phyloP scores from a whole-genome alignment of 2,329 filamentous ascomycete genomes.

The Nothomitra cinnamomea region DNA sequence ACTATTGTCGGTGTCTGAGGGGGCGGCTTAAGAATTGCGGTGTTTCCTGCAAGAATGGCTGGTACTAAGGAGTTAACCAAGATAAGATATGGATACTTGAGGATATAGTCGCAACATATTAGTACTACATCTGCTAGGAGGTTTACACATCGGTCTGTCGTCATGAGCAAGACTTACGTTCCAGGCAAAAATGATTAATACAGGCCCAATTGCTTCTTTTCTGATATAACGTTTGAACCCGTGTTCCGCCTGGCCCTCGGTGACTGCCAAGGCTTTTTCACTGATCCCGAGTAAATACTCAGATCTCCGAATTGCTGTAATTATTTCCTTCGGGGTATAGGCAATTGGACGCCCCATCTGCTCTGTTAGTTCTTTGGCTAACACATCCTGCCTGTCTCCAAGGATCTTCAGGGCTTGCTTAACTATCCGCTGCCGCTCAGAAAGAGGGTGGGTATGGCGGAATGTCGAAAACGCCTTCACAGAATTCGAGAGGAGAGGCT shows the following conservation, averaged over 20 bases:
- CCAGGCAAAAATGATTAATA: constrained; percentile 86
- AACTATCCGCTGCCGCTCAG: constrained; percentile 64
- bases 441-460: constrained; percentile 50
- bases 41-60: constrained; percentile 78
- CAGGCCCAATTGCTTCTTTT: constrained; percentile 74
- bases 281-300: constrained; percentile 78
- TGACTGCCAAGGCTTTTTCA: constrained; percentile 60
- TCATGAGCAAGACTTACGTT: constrained; percentile 46
- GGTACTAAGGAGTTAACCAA: constrained; percentile 85
- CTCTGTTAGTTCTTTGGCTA: constrained; percentile 72
- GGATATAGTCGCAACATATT: background rate
- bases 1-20: constrained; percentile 87
- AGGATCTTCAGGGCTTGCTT: constrained; percentile 61
- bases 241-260: constrained; percentile 64
- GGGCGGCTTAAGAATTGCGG: constrained; percentile 84
- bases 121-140: background rate
- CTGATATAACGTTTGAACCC: constrained; percentile 84
- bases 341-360: constrained; percentile 92
- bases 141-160: background rate
- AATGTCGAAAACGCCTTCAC: constrained; percentile 61
- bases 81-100: constrained; percentile 82
- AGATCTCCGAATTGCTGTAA: constrained; percentile 69
- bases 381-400: constrained; percentile 52
- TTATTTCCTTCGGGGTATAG: constrained; percentile 68
- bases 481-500: constrained; percentile 53